Evolutionary conservation across 306 rosid species (phyloP).

Genomic region (Erythrophleum fordii): DNA sequence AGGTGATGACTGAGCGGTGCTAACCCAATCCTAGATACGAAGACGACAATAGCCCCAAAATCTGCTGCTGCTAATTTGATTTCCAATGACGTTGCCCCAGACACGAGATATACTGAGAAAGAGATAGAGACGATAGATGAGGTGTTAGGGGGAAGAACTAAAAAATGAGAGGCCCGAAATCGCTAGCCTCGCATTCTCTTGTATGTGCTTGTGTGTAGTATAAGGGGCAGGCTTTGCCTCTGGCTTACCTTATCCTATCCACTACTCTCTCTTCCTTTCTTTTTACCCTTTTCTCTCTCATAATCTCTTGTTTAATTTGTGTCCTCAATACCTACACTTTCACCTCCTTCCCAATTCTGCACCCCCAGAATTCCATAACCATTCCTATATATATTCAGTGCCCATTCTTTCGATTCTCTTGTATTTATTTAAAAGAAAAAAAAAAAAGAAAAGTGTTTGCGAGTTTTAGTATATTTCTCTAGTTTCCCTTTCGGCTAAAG

Average conservation of each 20-base stretch:
- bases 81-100: conserved; percentile 18
- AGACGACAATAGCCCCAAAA: neutral
- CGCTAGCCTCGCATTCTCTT: conserved; percentile 48
- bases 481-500: neutral
- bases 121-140: conserved; percentile 40
- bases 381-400: neutral
- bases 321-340: conserved; percentile 1
- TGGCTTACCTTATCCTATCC: conserved; percentile 90
- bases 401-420: neutral
- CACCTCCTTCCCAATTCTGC: neutral
- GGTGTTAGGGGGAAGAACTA: conserved; percentile 32
- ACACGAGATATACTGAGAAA: neutral
- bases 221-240: conserved; percentile 48
- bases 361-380: too few species aligned
- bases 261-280: neutral
- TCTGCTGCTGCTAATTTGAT: neutral
- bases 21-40: neutral
- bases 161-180: conserved; percentile 76
- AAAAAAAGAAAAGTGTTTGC: neutral
- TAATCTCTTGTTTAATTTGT: conserved; percentile 22
- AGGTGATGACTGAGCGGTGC: neutral
- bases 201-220: conserved; percentile 24
- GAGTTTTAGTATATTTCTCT: neutral
- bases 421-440: neutral
- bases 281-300: conserved; percentile 33